These are phyloP conservation scores for Fragilaria radians DNA, from an alignment of 108 stramenopile genomes.

Conservation along the genomic window DNA sequence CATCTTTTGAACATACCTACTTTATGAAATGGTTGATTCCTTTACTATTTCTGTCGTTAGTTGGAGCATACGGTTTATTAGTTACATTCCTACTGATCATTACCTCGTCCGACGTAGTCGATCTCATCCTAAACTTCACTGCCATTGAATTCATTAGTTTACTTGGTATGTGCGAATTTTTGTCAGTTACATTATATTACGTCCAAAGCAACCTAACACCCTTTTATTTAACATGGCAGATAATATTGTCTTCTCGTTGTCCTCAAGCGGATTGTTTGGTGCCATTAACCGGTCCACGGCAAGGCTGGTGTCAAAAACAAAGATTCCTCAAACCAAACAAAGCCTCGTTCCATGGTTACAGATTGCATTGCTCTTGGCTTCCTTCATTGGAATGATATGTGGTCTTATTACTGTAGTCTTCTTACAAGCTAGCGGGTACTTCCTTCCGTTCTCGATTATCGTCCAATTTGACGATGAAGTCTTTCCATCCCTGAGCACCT, in stretches of 20 bases:
- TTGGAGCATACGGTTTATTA: neutral
- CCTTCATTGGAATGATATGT: neutral
- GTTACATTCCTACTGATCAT: constrained; percentile 5
- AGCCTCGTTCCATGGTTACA: too few relatives aligned
- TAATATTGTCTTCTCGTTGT: neutral
- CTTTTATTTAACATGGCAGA: too few relatives aligned
- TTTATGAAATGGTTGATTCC: too few relatives aligned
- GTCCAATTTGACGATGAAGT: constrained; percentile 8
- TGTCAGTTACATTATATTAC: too few relatives aligned
- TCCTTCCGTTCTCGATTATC: neutral
- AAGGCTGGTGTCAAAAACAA: too few relatives aligned
- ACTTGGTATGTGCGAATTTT: constrained; percentile 4
- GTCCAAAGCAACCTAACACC: too few relatives aligned
- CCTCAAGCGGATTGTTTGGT: too few relatives aligned
- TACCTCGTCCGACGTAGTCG: neutral
- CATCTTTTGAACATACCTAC: too few relatives aligned
- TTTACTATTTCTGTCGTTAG: neutral
- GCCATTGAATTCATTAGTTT: constrained; percentile 3
- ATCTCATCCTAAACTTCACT: constrained; percentile 4
- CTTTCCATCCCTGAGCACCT: neutral
- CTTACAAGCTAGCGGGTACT: neutral
- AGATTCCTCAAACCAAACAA: too few relatives aligned
- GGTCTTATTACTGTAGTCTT: neutral
- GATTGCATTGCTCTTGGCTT: neutral
- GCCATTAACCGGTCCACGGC: too few relatives aligned